Evolutionary conservation across 768 basidiomycete species (phyloP), one percentile per base, ranked within the genome.

Genomic region (Hirschioporus abietinus): DNA sequence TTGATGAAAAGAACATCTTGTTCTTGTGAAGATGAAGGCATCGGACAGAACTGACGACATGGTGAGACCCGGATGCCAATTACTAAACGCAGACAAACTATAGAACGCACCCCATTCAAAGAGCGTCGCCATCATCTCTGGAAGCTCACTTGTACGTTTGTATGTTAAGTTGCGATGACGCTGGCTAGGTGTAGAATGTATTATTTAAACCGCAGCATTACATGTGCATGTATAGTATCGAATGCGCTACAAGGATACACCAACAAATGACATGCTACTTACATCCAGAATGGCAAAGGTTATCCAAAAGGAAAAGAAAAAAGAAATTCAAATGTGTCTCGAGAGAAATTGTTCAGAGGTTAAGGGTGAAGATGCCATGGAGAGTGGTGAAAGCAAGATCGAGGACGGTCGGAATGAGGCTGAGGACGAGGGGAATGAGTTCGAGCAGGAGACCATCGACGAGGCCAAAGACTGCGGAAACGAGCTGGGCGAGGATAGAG

Each of bases 331-430:
- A 6, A 52, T 15, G 20, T 52, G 3, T 52, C 42, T 52, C 42
- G 20, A 52, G 42, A 52, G 42, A 52, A 52, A 52, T 1, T 20
- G 42, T 10, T 68, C 60, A 74, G 34, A 63, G 4, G n/a, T 15
- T 35, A 64, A 77, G 60, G 59, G 68, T 70, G 65, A 78, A 68
- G 66, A 77, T 26, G 12, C 42, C 42, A 52, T 20, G 15, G 42
- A 52, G 42, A 66, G 64, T 65, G 62, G 71, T 62, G 66, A 78
- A 52, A 27, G 65, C 63, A 24, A 60, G 63, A 35, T 75, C 64
- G 63, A 70, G 67, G 64, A 79, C 74, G 23, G 59, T 63, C 58
- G 68, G 17, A 60, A 79, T 66, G 64, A 76, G 64, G 24, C 65
- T 25, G 15, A 70, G 17, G 64, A 73, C 66, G 20, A 64, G 64